A percentile compares a stretch with the other conserved stretches of the same genome.
Conservation (phyloP, 1,284 basidiomycete species). For the Ceratobasidium sp. region DNA sequence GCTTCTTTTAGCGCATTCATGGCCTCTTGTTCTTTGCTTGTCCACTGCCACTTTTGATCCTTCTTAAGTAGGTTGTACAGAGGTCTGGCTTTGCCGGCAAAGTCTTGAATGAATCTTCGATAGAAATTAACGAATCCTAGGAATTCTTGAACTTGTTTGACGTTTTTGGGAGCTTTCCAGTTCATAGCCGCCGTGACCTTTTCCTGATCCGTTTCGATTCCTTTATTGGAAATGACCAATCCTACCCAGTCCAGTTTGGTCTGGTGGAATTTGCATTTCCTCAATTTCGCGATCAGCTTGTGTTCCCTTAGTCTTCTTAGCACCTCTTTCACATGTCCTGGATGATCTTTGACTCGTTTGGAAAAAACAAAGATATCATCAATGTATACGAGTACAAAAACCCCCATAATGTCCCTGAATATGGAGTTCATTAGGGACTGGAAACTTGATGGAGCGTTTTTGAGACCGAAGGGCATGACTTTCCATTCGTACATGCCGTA, state of each 20-base stretch:
- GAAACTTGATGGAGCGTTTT: background rate
- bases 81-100: background rate
- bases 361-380: background rate
- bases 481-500: background rate
- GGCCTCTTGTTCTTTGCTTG: background rate
- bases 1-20: background rate
- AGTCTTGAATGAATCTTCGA: background rate
- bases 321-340: background rate
- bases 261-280: background rate
- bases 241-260: background rate
- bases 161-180: background rate
- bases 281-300: background rate
- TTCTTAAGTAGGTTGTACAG: background rate
- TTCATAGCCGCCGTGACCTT: background rate
- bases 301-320: background rate
- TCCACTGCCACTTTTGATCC: background rate
- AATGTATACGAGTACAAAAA: too few relatives aligned
- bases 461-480: background rate
- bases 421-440: background rate
- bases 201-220: background rate
- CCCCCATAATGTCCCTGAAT: background rate
- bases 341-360: background rate
- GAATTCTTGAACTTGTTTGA: background rate
- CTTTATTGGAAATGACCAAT: background rate
- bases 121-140: constrained; percentile 1